Base-by-base conservation (phyloP, 2,329 filamentous ascomycete species). In the Zopfia rhizophila region DNA sequence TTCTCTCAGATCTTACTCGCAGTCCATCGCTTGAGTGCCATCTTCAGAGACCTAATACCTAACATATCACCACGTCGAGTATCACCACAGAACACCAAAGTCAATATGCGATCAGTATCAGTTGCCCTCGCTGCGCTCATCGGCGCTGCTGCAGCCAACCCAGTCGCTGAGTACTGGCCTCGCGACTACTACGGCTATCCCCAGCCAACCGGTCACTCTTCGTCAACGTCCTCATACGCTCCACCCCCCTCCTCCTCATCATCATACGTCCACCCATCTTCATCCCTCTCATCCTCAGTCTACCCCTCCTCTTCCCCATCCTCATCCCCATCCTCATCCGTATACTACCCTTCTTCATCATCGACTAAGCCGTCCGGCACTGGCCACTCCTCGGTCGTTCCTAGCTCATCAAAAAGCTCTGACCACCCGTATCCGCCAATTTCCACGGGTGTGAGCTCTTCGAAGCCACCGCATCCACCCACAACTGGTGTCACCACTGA, bases 101-200 rank as follows among this genome's bases (percentile, higher is more conserved):
- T 57, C 60, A 68, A 56, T 16, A 71, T 71, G 68, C 66, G 66
- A 32, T 59, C 55, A 36, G 60, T 63, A 53, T 58, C 65, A 22
- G 43, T 69, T 32, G 61, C 60, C 33, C 51, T 65, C 36, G 61
- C 65, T 22, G 60, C 63, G 42, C 44, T 71, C 33, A 44, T 69
- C 37, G 65, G 66, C 36, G 56, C 62, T 41, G 63, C 61, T 46
- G 53, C 53, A 35, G 66, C 66, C 48, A 62, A 60, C 33, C 65
- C 65, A 5, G 30, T 60, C 0, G 53, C 61, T 10, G 13, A n/a
- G n/a, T n/a, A 29, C 13, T 54, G 51, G 51, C 53, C 49, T 28
- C 36, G 55, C 14, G 29, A 48, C 36, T 30, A 55, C 22, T 30
- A 41, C 24, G 36, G 14, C 7, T 37, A 42, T 29, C 38, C 43